Evolutionary conservation across 352 stramenopile genomes (phyloP), one percentile per base, ranked within the genome.

Genomic region (Blastocystis sp.): DNA sequence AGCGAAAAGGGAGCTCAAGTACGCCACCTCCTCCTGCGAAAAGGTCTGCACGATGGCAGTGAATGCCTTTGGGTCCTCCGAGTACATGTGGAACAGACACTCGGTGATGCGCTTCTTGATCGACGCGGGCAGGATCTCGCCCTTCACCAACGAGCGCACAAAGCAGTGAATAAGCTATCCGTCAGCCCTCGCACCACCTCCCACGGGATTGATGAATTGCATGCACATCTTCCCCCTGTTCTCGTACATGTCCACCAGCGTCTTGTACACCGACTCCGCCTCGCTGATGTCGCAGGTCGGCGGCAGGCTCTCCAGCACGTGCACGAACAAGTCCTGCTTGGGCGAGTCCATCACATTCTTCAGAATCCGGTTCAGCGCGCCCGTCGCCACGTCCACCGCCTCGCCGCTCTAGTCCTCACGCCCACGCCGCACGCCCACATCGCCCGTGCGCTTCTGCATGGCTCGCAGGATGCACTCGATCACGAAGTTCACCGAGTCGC

Each of bases 341-440:
- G 74, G 74, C 11, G 74, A 41, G 53, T 84, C 74, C 17, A 84
- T 67, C 34, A 84, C 56, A 52, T 84, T 84, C 40, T 69, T 66
- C 56, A 84, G 74, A 66, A 84, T 84, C 4, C 74, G 74, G 43
- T 84, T 84, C 74, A 84, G 34, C 38, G 74, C 74, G 21, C 74
- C 56, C 14, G 74, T 84, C 7, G 74, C 74, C 3, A 67, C 21
- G 66, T 84, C 74, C 53, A 84, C 74, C 21, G 43, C 74, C 3
- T 69, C 21, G 10, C 74, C 74, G 28, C 48, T 69, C 74, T 84
- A 84, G 19, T 38, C 34, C 19, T 84, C 28, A 19, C 9, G 2
- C 34, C 0, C 34, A 34, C 7, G 4, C 1, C 34, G 21, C 60
- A 41, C 40, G 2, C 52, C 56, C 45, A 84, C 74, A 45, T 84